Base-by-base conservation (phyloP, 139 green algal genomes). In the Penium margaritaceum region DNA sequence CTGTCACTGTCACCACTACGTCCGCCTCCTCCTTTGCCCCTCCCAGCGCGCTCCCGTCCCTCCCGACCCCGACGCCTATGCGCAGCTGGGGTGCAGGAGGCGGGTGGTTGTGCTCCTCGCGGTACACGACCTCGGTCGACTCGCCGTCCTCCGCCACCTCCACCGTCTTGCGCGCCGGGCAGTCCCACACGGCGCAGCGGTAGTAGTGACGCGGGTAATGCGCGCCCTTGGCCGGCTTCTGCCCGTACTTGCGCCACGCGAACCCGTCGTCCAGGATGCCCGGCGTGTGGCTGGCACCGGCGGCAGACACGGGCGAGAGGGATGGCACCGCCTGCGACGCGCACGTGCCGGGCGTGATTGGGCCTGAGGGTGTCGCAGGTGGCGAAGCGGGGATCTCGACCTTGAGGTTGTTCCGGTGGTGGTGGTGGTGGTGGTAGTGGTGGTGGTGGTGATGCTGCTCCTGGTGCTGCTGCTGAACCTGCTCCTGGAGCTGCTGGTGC, bases 171-270 rank as follows among this genome's bases (percentile, higher is more conserved):
- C 60, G 57, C 46, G 61, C 80, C 3, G 57, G 47, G 63, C 80
- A 85, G 2, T 54, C 60, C 1, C 19, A 24, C 17, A 36, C 21
- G 4, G 80, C 76, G 80, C 80, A 85, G 39, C 72, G 64, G 74
- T 77, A 85, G 61, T 85, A 85, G 14, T 30, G 63, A 2, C 80
- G 70, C 33, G 75, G 75, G 69, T 63, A 73, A 37, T 47, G 15
- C 33, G 38, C 63, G 37, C 70, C 76, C 57, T 83, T 85, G 65
- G 79, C 77, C 32, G 57, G 39, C 64, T 85, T 85, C 70, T 83
- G 75, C 30, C 81, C 81, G 60, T 85, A 85, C 65, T 85, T 85
- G 29, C 81, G 71, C 81, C 81, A 85, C 29, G 34, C 36, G 71
- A 74, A 85, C 1, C 81, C 81, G 51, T 85, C 81, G 12, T 21